These are phyloP conservation scores for Didymella pinodella DNA, from an alignment of 2,329 filamentous ascomycete genomes.

Conservation along the genomic window DNA sequence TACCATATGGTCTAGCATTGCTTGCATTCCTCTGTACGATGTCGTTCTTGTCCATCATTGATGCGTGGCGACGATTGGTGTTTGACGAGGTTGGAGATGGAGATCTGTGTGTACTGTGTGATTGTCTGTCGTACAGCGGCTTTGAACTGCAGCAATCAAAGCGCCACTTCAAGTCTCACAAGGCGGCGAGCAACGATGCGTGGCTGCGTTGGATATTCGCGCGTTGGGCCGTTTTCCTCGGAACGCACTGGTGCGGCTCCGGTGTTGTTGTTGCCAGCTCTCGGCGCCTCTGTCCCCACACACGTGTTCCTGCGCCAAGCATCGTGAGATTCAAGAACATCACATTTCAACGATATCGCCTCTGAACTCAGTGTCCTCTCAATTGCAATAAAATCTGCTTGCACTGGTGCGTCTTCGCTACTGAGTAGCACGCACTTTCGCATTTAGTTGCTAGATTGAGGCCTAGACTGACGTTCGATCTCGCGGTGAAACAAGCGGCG, in stretches of 20 bases:
- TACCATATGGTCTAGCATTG: constrained; percentile 39
- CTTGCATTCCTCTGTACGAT: constrained; percentile 10
- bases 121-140: neutral
- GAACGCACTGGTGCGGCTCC: constrained; percentile 4
- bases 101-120: neutral
- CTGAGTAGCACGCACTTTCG: neutral
- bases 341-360: neutral
- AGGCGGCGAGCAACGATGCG: neutral
- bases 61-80: neutral
- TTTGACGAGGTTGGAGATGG: neutral
- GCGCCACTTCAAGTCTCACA: neutral
- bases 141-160: neutral
- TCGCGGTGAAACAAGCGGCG: constrained; percentile 22
- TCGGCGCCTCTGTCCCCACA: constrained; percentile 14
- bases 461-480: constrained; percentile 13
- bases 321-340: constrained; percentile 13
- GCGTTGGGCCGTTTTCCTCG: neutral
- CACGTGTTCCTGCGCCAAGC: constrained; percentile 17
- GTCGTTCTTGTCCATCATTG: neutral
- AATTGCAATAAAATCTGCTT: constrained; percentile 4
- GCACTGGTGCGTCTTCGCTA: neutral
- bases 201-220: neutral
- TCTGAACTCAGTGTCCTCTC: neutral
- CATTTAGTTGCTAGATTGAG: constrained; percentile 1
- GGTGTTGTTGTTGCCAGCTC: constrained; percentile 4